phyloP scores from a whole-genome alignment of 129 eudicot genomes.

The Erigeron canadensis region DNA sequence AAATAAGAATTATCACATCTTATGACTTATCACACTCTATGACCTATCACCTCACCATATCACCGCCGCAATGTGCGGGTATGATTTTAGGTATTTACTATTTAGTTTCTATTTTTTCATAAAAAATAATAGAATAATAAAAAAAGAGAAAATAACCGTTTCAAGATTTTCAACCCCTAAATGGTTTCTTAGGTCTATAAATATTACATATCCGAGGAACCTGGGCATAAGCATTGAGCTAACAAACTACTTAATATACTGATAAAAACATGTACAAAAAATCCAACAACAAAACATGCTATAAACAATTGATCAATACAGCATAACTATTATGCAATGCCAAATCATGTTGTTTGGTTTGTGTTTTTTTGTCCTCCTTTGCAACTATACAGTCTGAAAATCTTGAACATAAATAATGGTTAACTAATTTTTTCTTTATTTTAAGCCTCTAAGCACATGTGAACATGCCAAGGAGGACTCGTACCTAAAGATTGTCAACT shows the following conservation, averaged over 20 bases:
- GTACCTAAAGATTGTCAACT: slow-evolving; percentile 5
- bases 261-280: neutral
- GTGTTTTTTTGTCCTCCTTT: slow-evolving; percentile 15
- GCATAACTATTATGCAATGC: slow-evolving; percentile 8
- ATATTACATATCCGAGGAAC: neutral
- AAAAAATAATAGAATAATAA: neutral
- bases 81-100: too few species aligned
- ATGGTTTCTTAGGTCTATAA: neutral
- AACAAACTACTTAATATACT: neutral
- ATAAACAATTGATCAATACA: slow-evolving; percentile 27
- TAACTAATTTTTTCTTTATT: slow-evolving; percentile 16
- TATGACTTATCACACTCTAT: too few species aligned
- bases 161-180: neutral
- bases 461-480: neutral
- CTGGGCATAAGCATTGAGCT: neutral
- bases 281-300: neutral
- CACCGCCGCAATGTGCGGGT: too few species aligned
- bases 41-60: too few species aligned
- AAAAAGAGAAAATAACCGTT: too few species aligned
- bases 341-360: slow-evolving; percentile 17
- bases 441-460: slow-evolving; percentile 11
- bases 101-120: too few species aligned
- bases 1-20: too few species aligned
- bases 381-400: slow-evolving; percentile 33
- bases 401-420: neutral